Percentiles rank a stretch among this genome's conserved stretches.
phyloP scores from a whole-genome alignment of 148 eudicot genomes.

The Rhododendron mucronatum region DNA sequence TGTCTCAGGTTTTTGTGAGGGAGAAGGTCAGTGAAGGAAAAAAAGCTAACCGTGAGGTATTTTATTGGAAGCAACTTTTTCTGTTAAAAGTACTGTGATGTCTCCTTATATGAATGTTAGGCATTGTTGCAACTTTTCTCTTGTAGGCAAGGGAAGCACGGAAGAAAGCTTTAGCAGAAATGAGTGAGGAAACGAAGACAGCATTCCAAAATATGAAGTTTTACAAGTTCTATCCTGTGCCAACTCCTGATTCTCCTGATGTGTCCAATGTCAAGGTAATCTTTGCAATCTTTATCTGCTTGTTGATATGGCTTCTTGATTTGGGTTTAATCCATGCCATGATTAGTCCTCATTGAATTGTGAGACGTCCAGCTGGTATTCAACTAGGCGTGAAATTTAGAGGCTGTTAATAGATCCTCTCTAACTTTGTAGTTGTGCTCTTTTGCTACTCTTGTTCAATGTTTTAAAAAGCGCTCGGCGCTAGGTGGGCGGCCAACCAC shows the following conservation, averaged over 20 bases:
- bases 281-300: neutral
- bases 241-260: conserved; percentile 76
- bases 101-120: neutral
- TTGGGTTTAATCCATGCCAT: neutral
- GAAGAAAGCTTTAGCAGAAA: conserved; percentile 63
- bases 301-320: neutral
- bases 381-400: neutral
- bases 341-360: neutral
- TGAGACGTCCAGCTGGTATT: neutral
- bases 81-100: neutral
- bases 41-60: conserved; percentile 82
- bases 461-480: too few species aligned
- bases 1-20: conserved; percentile 56
- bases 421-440: too few species aligned
- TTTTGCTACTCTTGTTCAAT: neutral
- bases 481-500: too few species aligned
- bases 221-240: conserved; percentile 86
- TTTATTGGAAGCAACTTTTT: neutral
- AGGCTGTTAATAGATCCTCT: neutral
- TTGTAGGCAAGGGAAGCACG: conserved; percentile 85
- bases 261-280: conserved; percentile 82
- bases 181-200: conserved; percentile 68
- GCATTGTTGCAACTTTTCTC: conserved; percentile 4
- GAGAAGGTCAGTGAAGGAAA: conserved; percentile 78
- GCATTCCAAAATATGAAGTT: conserved; percentile 72